Percentiles rank a stretch among this genome's conserved stretches.
These are phyloP conservation scores for Straminergon stramineum DNA, from an alignment of 225 moss, liverwort and hornwort genomes.

Conservation along the genomic window DNA sequence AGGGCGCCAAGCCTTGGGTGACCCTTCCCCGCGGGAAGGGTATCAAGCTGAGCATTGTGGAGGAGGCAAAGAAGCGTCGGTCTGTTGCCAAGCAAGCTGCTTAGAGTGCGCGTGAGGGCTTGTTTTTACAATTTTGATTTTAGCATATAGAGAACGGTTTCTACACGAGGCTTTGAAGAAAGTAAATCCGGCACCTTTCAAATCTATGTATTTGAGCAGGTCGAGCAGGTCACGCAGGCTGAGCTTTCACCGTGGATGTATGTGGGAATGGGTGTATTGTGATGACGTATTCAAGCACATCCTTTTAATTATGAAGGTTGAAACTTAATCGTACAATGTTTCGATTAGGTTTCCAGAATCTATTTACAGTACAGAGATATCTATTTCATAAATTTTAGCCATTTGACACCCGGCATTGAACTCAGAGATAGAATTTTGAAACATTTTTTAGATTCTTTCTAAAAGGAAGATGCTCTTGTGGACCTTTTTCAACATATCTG, in stretches of 20 bases:
- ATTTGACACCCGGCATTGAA: too few species aligned
- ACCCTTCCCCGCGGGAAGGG: conserved; percentile 63
- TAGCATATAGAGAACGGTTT: background rate
- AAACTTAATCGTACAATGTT: background rate
- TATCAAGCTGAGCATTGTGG: conserved; percentile 66
- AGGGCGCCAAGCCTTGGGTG: conserved; percentile 48
- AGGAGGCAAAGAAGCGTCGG: conserved; percentile 59
- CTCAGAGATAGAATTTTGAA: background rate
- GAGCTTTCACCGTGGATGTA: background rate
- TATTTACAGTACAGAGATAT: too few species aligned
- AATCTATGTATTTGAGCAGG: background rate
- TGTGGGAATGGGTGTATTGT: background rate
- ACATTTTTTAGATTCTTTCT: background rate
- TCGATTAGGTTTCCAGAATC: background rate
- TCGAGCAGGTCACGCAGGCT: background rate
- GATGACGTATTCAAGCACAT: background rate
- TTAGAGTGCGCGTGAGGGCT: background rate
- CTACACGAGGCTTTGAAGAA: background rate
- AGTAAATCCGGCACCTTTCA: background rate
- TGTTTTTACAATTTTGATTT: background rate
- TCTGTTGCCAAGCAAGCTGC: conserved; percentile 28
- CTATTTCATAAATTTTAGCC: background rate
- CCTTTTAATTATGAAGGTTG: background rate
- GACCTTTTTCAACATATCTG: too few species aligned
- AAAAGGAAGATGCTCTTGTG: background rate